These are phyloP conservation scores for Podosphaera xanthii DNA, from an alignment of 2,329 filamentous ascomycete genomes.

Conservation along the genomic window DNA sequence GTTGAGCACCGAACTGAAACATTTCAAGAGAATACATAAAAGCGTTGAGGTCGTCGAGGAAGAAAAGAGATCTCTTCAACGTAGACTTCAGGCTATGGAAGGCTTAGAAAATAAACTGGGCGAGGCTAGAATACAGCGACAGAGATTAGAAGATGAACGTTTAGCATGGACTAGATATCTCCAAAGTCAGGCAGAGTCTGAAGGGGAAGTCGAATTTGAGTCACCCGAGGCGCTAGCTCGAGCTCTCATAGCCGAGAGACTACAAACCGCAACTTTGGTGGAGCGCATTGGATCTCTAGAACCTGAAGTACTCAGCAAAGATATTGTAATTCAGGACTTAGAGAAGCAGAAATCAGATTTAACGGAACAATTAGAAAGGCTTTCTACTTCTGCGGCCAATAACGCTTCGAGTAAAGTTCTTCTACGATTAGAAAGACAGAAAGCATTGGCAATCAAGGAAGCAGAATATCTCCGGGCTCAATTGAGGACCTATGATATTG, in stretches of 20 bases:
- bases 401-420: slow-evolving; percentile 28
- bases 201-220: slow-evolving; percentile 50
- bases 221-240: slow-evolving; percentile 72
- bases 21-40: slow-evolving; percentile 58
- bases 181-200: slow-evolving; percentile 37
- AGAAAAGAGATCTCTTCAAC: slow-evolving; percentile 67
- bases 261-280: slow-evolving; percentile 57
- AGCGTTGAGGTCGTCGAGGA: slow-evolving; percentile 89
- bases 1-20: slow-evolving; percentile 56
- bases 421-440: slow-evolving; percentile 64
- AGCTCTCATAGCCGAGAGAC: slow-evolving; percentile 59
- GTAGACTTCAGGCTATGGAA: slow-evolving; percentile 52
- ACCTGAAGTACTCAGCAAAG: slow-evolving; percentile 54
- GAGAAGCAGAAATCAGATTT: slow-evolving; percentile 47
- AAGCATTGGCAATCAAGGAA: slow-evolving; percentile 68
- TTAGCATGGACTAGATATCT: slow-evolving; percentile 72
- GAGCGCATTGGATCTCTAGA: slow-evolving; percentile 61
- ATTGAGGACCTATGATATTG: slow-evolving; percentile 66
- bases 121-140: slow-evolving; percentile 61
- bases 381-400: slow-evolving; percentile 27
- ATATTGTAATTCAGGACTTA: slow-evolving; percentile 48
- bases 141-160: slow-evolving; percentile 73
- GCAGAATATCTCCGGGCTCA: slow-evolving; percentile 86
- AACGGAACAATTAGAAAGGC: slow-evolving; percentile 44
- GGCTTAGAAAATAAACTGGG: slow-evolving; percentile 52